phyloP scores from a whole-genome alignment of 2,329 filamentous ascomycete genomes.

The Onygena corvina region DNA sequence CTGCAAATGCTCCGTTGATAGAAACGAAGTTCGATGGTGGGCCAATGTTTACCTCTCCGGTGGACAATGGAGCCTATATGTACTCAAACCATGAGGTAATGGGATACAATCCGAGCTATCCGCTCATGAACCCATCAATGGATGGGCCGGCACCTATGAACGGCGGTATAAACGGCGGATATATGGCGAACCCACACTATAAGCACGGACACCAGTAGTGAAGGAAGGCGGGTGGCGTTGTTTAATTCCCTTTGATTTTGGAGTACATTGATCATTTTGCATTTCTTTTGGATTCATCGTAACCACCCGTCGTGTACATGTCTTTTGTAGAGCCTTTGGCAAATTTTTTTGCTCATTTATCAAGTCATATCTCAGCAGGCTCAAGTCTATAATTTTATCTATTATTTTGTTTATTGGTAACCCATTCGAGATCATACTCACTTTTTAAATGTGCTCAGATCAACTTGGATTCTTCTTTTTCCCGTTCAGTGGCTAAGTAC shows the following conservation, averaged over 20 bases:
- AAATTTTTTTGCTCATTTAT: not conserved
- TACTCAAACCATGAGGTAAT: not conserved
- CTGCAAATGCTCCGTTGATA: not conserved
- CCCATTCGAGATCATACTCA: not conserved
- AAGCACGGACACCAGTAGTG: not conserved
- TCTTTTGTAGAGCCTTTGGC: not conserved
- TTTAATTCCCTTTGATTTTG: not conserved
- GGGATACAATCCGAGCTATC: not conserved
- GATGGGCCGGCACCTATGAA: not conserved
- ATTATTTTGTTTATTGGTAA: not conserved
- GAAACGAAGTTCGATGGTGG: conserved; percentile 1
- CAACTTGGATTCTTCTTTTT: too few species aligned
- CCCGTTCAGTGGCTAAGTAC: too few species aligned
- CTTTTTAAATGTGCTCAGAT: too few species aligned
- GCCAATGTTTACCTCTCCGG: conserved; percentile 2
- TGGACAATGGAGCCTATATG: conserved; percentile 3
- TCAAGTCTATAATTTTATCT: not conserved
- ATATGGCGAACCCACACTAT: not conserved
- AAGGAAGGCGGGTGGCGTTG: not conserved
- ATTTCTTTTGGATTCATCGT: not conserved
- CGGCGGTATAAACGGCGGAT: not conserved
- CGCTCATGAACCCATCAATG: not conserved
- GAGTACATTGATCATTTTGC: not conserved
- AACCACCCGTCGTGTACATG: not conserved
- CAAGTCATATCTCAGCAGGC: not conserved